Evolutionary conservation across 371 early-diverging fungal genomes (phyloP).

Genomic region (Mortierella polycephala): DNA sequence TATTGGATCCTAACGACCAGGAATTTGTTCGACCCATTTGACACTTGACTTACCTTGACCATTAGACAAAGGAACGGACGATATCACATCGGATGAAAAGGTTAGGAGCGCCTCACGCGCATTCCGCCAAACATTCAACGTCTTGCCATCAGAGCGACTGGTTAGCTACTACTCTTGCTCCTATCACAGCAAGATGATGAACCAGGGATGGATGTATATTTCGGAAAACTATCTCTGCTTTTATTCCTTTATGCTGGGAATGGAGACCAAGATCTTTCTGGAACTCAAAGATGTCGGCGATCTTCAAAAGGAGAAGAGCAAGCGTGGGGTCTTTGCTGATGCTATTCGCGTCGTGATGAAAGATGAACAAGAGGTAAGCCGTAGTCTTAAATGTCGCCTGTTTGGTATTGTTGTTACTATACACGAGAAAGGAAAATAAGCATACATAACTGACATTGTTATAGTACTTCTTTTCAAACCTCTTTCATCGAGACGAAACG

Average conservation of each 20-base stretch:
- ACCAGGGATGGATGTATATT: constrained; percentile 98
- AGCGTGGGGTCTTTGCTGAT: constrained; percentile 90
- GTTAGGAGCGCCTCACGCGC: constrained; percentile 89
- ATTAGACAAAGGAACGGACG: constrained; percentile 78
- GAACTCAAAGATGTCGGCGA: constrained; percentile 92
- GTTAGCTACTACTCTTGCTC: constrained; percentile 96
- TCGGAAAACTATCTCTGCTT: constrained; percentile 93
- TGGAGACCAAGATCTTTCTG: constrained; percentile 90
- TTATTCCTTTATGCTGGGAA: constrained; percentile 93
- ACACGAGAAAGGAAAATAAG: neutral
- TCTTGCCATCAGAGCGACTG: constrained; percentile 84
- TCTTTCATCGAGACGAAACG: constrained; percentile 96
- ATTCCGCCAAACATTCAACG: constrained; percentile 90
- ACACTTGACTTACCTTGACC: neutral
- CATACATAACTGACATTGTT: constrained; percentile 1
- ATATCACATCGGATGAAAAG: constrained; percentile 84
- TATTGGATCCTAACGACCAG: no score
- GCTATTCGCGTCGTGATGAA: constrained; percentile 86
- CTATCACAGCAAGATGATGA: constrained; percentile 83
- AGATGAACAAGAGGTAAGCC: constrained; percentile 78
- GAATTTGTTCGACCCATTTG: neutral
- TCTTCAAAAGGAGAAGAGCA: constrained; percentile 86
- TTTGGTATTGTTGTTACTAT: neutral
- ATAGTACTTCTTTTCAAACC: constrained; percentile 90
- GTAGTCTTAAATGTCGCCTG: neutral